A percentile compares a stretch with the other conserved stretches of the same genome.
These are phyloP conservation scores for Cyberlindnera misumaiensis DNA, from an alignment of 805 yeast species.

Conservation along the genomic window DNA sequence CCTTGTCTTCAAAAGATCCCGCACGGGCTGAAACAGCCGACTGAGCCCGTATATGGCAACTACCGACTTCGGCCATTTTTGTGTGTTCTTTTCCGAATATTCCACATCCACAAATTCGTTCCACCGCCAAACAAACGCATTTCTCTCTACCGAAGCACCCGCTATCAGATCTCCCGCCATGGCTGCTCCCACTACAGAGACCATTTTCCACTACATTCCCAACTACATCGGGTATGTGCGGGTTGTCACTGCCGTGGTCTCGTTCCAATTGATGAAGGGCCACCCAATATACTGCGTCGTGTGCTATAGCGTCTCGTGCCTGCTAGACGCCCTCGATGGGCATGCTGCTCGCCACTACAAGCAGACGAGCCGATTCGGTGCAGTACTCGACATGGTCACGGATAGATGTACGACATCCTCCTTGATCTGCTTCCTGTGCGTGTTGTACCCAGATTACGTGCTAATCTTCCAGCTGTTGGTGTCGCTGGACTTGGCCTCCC, in stretches of 20 bases:
- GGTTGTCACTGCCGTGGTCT: constrained; percentile 72
- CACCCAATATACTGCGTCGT: constrained; percentile 77
- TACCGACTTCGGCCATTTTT: no score
- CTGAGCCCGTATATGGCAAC: no score
- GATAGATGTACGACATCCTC: constrained; percentile 96
- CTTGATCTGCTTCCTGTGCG: constrained; percentile 79
- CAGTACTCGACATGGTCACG: constrained; percentile 97
- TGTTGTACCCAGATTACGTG: constrained; percentile 63
- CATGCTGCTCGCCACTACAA: constrained; percentile 83
- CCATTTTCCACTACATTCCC: constrained; percentile 77
- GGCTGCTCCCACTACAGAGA: constrained; percentile 30
- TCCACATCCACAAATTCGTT: no score
- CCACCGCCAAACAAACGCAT: no score
- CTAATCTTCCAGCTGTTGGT: constrained; percentile 69
- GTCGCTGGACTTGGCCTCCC: constrained; percentile 84
- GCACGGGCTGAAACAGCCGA: no score
- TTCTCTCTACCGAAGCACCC: no score
- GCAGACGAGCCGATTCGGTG: constrained; percentile 91
- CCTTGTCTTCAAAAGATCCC: no score
- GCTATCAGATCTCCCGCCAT: no score
- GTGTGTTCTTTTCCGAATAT: no score
- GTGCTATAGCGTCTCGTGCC: constrained; percentile 80
- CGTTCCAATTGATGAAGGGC: constrained; percentile 73
- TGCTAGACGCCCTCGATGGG: constrained; percentile 95
- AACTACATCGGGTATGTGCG: constrained; percentile 87